These are phyloP conservation scores for Loxodes magnus DNA, from an alignment of 73 alveolate genomes.

Conservation along the genomic window DNA sequence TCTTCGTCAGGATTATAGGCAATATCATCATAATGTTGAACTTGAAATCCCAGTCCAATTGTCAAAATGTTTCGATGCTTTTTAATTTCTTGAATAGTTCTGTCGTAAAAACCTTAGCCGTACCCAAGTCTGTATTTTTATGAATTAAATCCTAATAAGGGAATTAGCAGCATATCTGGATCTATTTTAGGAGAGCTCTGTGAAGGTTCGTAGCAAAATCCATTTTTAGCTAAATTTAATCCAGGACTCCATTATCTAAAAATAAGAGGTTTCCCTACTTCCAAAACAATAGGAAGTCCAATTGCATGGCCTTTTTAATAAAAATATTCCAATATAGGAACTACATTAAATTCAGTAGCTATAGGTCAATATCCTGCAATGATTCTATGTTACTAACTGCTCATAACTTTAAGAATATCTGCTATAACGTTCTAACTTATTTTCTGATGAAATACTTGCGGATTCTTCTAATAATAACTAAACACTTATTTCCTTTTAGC, in stretches of 20 bases:
- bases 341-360: slow-evolving; percentile 4
- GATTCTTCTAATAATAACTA: too few relatives aligned
- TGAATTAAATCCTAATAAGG: slow-evolving; percentile 11
- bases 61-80: slow-evolving; percentile 1
- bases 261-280: slow-evolving; percentile 1
- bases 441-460: too few relatives aligned
- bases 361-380: slow-evolving; percentile 19
- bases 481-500: too few relatives aligned
- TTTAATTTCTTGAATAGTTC: slow-evolving; percentile 11
- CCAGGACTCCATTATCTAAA: slow-evolving; percentile 18
- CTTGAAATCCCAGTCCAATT: slow-evolving; percentile 28
- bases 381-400: too few relatives aligned
- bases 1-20: not conserved
- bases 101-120: slow-evolving; percentile 30
- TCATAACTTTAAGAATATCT: too few relatives aligned
- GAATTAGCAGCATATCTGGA: slow-evolving; percentile 27
- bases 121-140: slow-evolving; percentile 20
- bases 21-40: not conserved
- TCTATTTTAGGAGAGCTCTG: not conserved
- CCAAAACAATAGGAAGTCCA: slow-evolving; percentile 15
- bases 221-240: slow-evolving; percentile 3
- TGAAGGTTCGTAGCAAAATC: slow-evolving; percentile 7
- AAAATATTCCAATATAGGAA: not conserved
- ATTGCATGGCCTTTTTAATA: not conserved
- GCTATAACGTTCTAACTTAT: too few relatives aligned